Conservation (phyloP, 495 filamentous ascomycete species). For the Penicillium manginii region DNA sequence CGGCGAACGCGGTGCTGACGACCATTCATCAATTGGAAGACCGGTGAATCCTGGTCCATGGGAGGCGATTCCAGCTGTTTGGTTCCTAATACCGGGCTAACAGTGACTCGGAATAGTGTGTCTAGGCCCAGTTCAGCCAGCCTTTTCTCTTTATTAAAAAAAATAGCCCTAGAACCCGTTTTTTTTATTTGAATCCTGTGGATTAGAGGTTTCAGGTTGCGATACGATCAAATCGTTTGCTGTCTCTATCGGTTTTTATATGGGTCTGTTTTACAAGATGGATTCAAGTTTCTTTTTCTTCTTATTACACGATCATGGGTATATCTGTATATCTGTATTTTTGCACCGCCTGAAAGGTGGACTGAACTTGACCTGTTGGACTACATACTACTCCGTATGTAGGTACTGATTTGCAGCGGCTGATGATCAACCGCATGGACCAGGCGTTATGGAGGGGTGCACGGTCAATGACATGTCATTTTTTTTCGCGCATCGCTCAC, state of each 20-base stretch:
- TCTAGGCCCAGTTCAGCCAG: constrained; percentile 1
- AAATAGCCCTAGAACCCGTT: neutral
- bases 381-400: too few species aligned
- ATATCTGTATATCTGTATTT: neutral
- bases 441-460: neutral
- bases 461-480: neutral
- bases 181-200: neutral
- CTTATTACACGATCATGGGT: neutral
- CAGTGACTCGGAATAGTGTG: neutral
- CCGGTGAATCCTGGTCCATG: constrained; percentile 2
- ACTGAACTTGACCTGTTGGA: neutral
- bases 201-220: neutral
- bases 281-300: neutral
- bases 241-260: neutral
- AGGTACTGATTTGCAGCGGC: neutral
- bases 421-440: neutral
- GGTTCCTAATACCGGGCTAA: neutral
- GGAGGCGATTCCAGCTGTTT: neutral
- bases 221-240: neutral
- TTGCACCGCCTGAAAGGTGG: neutral
- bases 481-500: neutral
- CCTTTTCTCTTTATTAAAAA: neutral
- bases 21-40: neutral
- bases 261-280: neutral
- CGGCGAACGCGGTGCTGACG: neutral